These are phyloP conservation scores for Crucibulum laeve DNA, from an alignment of 768 basidiomycete species.

Conservation along the genomic window DNA sequence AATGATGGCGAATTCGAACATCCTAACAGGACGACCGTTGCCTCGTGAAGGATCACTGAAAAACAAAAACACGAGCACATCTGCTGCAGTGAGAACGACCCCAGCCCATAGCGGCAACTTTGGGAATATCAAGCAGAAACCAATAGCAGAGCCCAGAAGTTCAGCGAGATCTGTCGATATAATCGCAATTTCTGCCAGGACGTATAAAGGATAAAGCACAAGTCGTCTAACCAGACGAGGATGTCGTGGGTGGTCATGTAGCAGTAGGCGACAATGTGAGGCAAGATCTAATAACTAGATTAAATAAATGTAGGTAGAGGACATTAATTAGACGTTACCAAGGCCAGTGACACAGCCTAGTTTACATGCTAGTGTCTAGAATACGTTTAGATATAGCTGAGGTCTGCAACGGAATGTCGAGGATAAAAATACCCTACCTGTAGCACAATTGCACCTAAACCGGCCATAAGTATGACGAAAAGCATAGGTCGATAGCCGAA, in stretches of 20 bases:
- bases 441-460: slow-evolving; percentile 62
- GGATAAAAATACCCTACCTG: slow-evolving; percentile 35
- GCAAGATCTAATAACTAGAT: slow-evolving; percentile 43
- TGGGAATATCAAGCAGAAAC: slow-evolving; percentile 60
- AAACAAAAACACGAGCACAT: slow-evolving; percentile 57
- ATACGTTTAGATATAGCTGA: slow-evolving; percentile 17
- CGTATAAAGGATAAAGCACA: slow-evolving; percentile 53
- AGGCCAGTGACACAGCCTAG: slow-evolving; percentile 68
- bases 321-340: slow-evolving; percentile 28
- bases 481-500: slow-evolving; percentile 73
- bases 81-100: slow-evolving; percentile 52
- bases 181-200: slow-evolving; percentile 54
- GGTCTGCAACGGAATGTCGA: slow-evolving; percentile 1
- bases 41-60: slow-evolving; percentile 57
- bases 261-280: slow-evolving; percentile 50
- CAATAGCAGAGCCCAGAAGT: slow-evolving; percentile 66
- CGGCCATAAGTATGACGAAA: slow-evolving; percentile 58
- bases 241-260: slow-evolving; percentile 48
- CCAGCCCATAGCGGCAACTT: slow-evolving; percentile 51
- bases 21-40: slow-evolving; percentile 45
- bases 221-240: slow-evolving; percentile 40
- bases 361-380: slow-evolving; percentile 59
- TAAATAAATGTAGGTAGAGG: neutral
- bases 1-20: slow-evolving; percentile 55
- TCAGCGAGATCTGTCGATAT: slow-evolving; percentile 71